phyloP scores from a whole-genome alignment of 345 rosid species.

The Laguncularia racemosa region DNA sequence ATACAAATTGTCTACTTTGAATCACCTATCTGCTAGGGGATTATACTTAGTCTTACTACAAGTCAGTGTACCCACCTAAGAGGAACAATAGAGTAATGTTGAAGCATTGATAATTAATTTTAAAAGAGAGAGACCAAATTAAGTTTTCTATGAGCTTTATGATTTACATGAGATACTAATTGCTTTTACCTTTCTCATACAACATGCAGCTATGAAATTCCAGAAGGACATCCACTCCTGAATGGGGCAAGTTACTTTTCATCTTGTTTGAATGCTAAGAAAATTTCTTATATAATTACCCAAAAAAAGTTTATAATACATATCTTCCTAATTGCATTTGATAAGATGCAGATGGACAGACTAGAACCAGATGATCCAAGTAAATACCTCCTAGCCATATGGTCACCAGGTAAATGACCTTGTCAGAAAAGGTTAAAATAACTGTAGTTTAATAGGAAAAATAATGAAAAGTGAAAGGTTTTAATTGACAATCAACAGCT shows the following conservation, averaged over 20 bases:
- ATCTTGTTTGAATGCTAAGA: background rate
- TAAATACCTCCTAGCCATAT: slow-evolving; percentile 83
- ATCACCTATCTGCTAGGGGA: background rate
- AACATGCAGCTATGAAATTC: slow-evolving; percentile 79
- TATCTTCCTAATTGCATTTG: slow-evolving; percentile 6
- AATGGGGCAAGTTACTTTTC: slow-evolving; percentile 42
- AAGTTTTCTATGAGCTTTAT: too few relatives aligned
- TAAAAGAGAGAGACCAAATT: too few relatives aligned
- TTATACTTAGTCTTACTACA: too few relatives aligned
- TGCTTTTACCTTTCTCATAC: background rate
- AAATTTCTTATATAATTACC: too few relatives aligned
- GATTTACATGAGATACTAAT: too few relatives aligned
- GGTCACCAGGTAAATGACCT: slow-evolving; percentile 75
- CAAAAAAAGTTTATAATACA: slow-evolving; percentile 3
- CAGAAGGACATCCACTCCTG: slow-evolving; percentile 83
- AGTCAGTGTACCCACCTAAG: too few relatives aligned
- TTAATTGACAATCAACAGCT: background rate
- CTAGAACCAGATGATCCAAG: slow-evolving; percentile 80
- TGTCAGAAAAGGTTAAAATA: background rate
- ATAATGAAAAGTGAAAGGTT: too few relatives aligned
- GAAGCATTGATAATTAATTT: too few relatives aligned
- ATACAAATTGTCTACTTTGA: background rate
- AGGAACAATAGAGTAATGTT: too few relatives aligned
- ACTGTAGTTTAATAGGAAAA: too few relatives aligned
- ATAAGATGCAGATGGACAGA: slow-evolving; percentile 54